phyloP scores from a whole-genome alignment of 2,329 filamentous ascomycete species.

The Alternaria conjuncta region DNA sequence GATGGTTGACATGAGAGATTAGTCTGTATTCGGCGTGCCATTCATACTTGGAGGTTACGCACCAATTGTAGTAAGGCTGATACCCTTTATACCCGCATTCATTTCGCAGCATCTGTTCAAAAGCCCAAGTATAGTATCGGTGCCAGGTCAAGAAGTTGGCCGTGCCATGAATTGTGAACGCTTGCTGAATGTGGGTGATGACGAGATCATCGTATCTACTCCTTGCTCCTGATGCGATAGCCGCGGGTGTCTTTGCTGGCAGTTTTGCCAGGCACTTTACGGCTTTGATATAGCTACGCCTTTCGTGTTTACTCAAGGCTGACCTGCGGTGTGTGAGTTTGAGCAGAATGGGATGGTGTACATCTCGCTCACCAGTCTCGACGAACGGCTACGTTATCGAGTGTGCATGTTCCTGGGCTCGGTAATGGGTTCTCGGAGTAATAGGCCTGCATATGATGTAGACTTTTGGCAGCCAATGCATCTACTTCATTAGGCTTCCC shows the following conservation, averaged over 20 bases:
- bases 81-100: constrained; percentile 54
- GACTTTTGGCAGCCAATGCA: neutral
- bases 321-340: neutral
- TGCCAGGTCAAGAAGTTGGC: constrained; percentile 50
- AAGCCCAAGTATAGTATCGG: constrained; percentile 51
- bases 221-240: neutral
- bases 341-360: neutral
- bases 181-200: neutral
- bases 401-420: neutral
- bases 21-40: too few relatives aligned
- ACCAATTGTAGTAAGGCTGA: constrained; percentile 48
- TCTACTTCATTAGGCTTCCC: neutral
- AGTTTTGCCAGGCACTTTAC: neutral
- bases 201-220: neutral
- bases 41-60: neutral
- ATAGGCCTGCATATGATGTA: neutral
- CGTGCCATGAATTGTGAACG: neutral
- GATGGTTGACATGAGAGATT: constrained; percentile 40
- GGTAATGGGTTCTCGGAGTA: neutral
- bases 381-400: neutral
- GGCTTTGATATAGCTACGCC: neutral
- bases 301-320: neutral
- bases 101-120: constrained; percentile 50
- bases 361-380: neutral
- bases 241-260: neutral